Conservation (phyloP, 2,329 filamentous ascomycete species). For the Chaetothyriales sp. region DNA sequence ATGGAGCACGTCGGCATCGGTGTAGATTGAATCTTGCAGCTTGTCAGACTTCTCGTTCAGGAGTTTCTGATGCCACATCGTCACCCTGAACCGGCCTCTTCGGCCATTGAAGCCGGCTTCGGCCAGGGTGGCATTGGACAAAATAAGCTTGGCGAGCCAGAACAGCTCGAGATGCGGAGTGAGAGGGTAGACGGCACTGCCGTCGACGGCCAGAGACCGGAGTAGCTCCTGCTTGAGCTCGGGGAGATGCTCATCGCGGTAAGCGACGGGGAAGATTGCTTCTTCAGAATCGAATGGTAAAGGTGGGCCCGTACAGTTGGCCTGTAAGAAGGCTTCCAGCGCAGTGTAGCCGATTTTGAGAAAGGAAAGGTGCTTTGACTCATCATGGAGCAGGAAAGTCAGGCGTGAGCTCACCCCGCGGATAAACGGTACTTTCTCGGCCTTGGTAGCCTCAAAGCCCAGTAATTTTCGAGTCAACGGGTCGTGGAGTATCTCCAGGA, state of each 20-base stretch:
- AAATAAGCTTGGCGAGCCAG: conserved; percentile 52
- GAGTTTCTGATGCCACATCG: conserved; percentile 59
- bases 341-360: conserved; percentile 52
- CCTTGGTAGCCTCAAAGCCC: conserved; percentile 23
- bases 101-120: conserved; percentile 26
- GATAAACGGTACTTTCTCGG: conserved; percentile 21
- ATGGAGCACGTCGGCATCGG: conserved; percentile 42
- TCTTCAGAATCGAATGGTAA: conserved; percentile 45
- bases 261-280: conserved; percentile 33
- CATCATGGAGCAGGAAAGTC: conserved; percentile 24
- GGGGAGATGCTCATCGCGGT: conserved; percentile 30
- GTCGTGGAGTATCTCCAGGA: conserved; percentile 17
- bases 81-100: conserved; percentile 57
- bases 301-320: conserved; percentile 76
- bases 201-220: conserved; percentile 61
- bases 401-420: conserved; percentile 26
- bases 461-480: conserved; percentile 28
- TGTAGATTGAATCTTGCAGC: conserved; percentile 48
- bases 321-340: conserved; percentile 68
- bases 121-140: conserved; percentile 38
- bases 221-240: conserved; percentile 48
- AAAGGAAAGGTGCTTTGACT: conserved; percentile 25
- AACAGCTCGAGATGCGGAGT: conserved; percentile 77
- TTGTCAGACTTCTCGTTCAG: conserved; percentile 49
- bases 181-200: conserved; percentile 71